A percentile compares a stretch with the other conserved stretches of the same genome.
Evolutionary conservation across 2,329 filamentous ascomycete genomes (phyloP).

Genomic region (Hypoxylon sp.): DNA sequence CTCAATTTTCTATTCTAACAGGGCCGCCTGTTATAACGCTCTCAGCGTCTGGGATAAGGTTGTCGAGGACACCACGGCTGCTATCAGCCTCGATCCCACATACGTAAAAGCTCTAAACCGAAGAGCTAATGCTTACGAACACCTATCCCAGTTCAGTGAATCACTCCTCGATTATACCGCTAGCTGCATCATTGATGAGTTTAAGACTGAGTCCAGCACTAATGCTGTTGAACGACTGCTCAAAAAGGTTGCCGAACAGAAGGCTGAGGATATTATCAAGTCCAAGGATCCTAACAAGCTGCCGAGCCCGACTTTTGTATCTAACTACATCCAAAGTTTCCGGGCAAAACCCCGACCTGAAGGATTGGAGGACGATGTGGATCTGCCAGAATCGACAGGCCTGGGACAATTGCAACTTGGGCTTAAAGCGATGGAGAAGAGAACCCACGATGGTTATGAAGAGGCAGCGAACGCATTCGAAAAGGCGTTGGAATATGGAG

Average conservation of each 20-base stretch:
- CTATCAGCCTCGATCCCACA: slow-evolving; percentile 91
- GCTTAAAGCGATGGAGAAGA: slow-evolving; percentile 83
- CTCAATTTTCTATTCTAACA: slow-evolving; percentile 98
- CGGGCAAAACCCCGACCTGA: slow-evolving; percentile 83
- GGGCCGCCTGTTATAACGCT: slow-evolving; percentile 96
- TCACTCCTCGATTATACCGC: slow-evolving; percentile 97
- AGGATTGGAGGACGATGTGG: slow-evolving; percentile 85
- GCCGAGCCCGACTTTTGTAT: slow-evolving; percentile 95
- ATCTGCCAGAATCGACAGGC: slow-evolving; percentile 82
- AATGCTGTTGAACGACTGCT: slow-evolving; percentile 92
- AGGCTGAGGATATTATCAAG: slow-evolving; percentile 89
- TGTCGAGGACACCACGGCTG: slow-evolving; percentile 95
- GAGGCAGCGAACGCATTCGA: slow-evolving; percentile 90
- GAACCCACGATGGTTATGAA: slow-evolving; percentile 92
- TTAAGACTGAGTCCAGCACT: slow-evolving; percentile 91
- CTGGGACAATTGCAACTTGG: slow-evolving; percentile 90
- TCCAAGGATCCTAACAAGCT: slow-evolving; percentile 88
- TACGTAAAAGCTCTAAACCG: slow-evolving; percentile 99
- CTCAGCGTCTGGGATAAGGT: slow-evolving; percentile 95
- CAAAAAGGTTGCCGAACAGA: slow-evolving; percentile 96
- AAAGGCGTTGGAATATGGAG: slow-evolving; percentile 85
- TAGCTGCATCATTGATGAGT: slow-evolving; percentile 98
- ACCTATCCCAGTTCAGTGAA: slow-evolving; percentile 90
- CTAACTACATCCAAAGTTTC: slow-evolving; percentile 99
- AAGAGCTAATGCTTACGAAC: slow-evolving; percentile 95